Evolutionary conservation across 2,329 filamentous ascomycete species (phyloP).

Genomic region (Cytospora paraplurivora): DNA sequence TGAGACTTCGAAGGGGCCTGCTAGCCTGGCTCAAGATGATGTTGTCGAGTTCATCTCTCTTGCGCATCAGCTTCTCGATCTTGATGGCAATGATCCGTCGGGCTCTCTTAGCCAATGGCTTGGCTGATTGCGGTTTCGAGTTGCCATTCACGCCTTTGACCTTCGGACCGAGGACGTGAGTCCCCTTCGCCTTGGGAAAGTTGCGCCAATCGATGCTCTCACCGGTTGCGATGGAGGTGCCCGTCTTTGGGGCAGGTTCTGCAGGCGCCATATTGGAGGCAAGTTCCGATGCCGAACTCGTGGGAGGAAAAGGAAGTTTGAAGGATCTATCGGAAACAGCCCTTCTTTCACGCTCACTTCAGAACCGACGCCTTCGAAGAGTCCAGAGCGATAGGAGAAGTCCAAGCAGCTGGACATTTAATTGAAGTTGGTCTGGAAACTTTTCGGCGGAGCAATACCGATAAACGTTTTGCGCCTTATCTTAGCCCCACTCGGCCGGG

Average conservation of each 20-base stretch:
- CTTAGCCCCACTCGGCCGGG: neutral
- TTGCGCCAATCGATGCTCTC: neutral
- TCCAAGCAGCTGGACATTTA: no score
- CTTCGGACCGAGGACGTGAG: neutral
- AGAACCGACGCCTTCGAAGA: neutral
- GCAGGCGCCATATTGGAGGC: neutral
- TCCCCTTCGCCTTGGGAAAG: neutral
- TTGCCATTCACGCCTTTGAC: neutral
- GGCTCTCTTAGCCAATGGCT: constrained; percentile 28
- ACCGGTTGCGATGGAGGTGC: neutral
- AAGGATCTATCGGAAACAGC: neutral
- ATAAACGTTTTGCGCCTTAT: neutral
- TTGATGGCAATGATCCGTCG: constrained; percentile 26
- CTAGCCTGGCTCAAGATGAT: constrained; percentile 26
- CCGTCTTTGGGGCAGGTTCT: neutral
- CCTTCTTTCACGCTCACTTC: neutral
- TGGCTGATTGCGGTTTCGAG: constrained; percentile 23
- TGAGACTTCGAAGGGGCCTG: constrained; percentile 14
- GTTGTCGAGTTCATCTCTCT: constrained; percentile 31
- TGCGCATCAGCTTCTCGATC: constrained; percentile 30
- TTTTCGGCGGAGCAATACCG: constrained; percentile 13
- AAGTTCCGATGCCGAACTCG: neutral
- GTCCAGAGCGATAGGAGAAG: no score
- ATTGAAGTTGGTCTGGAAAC: constrained; percentile 7
- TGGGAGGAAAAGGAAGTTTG: no score